A percentile compares a stretch with the other conserved stretches of the same genome.
Evolutionary conservation across 352 stramenopile genomes (phyloP).

Genomic region (Bremia lactucae): DNA sequence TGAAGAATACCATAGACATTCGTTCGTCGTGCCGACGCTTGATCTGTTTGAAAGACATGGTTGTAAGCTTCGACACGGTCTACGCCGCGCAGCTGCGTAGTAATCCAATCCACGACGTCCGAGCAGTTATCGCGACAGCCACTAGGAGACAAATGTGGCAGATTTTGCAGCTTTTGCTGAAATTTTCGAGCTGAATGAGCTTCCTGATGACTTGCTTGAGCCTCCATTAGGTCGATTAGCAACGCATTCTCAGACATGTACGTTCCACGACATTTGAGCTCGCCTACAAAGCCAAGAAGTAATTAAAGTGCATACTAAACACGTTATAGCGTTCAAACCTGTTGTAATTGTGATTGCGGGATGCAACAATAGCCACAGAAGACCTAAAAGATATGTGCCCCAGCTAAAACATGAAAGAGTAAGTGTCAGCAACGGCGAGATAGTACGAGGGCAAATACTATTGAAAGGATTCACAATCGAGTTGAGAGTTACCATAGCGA

Average conservation of each 20-base stretch:
- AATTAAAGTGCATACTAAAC: neutral
- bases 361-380: conserved; percentile 75
- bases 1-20: conserved; percentile 78
- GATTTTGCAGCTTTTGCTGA: conserved; percentile 30
- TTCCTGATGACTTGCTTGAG: conserved; percentile 29
- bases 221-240: conserved; percentile 64
- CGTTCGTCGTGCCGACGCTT: conserved; percentile 16
- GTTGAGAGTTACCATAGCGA: conserved; percentile 26
- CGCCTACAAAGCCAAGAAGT: conserved; percentile 16
- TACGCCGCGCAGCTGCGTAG: conserved; percentile 34
- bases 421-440: neutral
- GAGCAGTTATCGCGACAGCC: conserved; percentile 42
- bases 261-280: conserved; percentile 73
- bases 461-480: neutral
- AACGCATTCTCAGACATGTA: conserved; percentile 87
- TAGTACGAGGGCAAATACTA: neutral
- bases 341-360: conserved; percentile 70
- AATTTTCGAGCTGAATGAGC: conserved; percentile 17
- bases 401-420: conserved; percentile 27
- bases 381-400: conserved; percentile 47
- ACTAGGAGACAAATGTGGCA: conserved; percentile 17
- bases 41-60: conserved; percentile 31
- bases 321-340: conserved; percentile 6
- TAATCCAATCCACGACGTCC: conserved; percentile 44
- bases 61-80: conserved; percentile 50